Base-by-base conservation (phyloP, 2,329 filamentous ascomycete genomes). In the Pyrenochaeta sp. region DNA sequence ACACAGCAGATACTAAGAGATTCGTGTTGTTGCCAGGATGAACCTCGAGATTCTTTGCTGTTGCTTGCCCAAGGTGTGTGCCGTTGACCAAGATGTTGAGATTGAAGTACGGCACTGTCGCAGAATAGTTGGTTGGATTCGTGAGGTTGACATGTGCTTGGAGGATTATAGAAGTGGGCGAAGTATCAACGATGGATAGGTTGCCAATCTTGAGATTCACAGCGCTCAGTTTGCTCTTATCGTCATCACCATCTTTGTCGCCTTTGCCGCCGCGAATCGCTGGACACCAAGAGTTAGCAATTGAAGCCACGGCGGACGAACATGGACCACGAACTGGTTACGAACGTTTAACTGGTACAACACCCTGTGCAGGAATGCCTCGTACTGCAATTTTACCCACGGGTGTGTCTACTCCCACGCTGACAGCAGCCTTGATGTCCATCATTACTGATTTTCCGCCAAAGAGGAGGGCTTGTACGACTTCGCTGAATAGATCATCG, bases 301-400 rank as follows among this genome's bases (percentile, higher is more conserved):
- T 45, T 60, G 56, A 48, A 45, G 21, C 35, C 48, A 44, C 18
- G 20, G 45, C 40, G 30, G 53, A 54, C 51, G 53, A 60, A 64
- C 54, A 56, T 66, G 68, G 70, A 67, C 66, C 56, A 75, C 72
- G 71, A 74, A 80, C 83, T 80, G 78, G 82, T 77, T 82, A 91
- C 93, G 87, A 89, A 97, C 92, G 90, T 85, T 96, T 96, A 81
- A 98, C 86, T 77, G 90, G 90, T 71, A 99, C 88, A 69, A 88
- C 85, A 66, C 95, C 93, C 80, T 92, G 84, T 37, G 75, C 92
- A 42, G 94, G 94, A 68, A 99, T 89, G 63, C 89, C 87, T 75
- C 91, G 91, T 67, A 98, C 81, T 48, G 89, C 84, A 69, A 98
- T 85, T 64, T 88, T 82, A 43, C 95, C 95, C 59, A 99, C 82